Conservation (phyloP, 1,284 basidiomycete genomes). For the Ustilago shanxiensis region DNA sequence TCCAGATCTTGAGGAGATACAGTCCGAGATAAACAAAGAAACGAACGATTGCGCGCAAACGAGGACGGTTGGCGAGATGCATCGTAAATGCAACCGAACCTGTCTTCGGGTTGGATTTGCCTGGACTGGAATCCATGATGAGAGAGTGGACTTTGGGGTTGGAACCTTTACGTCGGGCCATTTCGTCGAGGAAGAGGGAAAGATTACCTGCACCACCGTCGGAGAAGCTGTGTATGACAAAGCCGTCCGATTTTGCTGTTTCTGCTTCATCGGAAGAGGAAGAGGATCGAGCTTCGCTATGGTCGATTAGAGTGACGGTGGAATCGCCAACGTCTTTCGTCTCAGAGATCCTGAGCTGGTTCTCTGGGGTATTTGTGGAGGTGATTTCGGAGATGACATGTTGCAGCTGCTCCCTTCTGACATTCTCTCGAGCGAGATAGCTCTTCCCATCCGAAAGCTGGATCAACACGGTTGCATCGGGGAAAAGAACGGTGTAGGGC, state of each 20-base stretch:
- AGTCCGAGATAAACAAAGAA: constrained; percentile 43
- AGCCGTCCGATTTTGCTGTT: constrained; percentile 8
- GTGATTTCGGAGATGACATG: constrained; percentile 33
- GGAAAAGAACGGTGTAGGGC: constrained; percentile 60
- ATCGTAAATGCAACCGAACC: constrained; percentile 58
- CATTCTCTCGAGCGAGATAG: constrained; percentile 41
- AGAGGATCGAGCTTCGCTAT: constrained; percentile 25
- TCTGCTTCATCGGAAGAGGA: constrained; percentile 18
- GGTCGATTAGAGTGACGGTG: constrained; percentile 45
- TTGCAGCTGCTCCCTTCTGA: constrained; percentile 27
- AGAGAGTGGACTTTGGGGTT: constrained; percentile 30
- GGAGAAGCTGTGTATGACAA: constrained; percentile 56
- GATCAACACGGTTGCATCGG: constrained; percentile 58
- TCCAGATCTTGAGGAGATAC: constrained; percentile 39
- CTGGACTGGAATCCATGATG: constrained; percentile 60
- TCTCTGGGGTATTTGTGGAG: neutral
- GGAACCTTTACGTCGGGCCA: constrained; percentile 23
- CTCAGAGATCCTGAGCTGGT: neutral
- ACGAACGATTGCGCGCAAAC: constrained; percentile 34
- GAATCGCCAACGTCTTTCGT: constrained; percentile 46
- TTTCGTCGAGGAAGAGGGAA: constrained; percentile 38
- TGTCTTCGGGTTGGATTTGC: constrained; percentile 45
- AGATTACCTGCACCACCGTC: constrained; percentile 61
- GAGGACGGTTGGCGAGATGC: constrained; percentile 50
- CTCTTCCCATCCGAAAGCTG: constrained; percentile 56